phyloP scores from a whole-genome alignment of 306 rosid species.

The Acmispon strigosus region DNA sequence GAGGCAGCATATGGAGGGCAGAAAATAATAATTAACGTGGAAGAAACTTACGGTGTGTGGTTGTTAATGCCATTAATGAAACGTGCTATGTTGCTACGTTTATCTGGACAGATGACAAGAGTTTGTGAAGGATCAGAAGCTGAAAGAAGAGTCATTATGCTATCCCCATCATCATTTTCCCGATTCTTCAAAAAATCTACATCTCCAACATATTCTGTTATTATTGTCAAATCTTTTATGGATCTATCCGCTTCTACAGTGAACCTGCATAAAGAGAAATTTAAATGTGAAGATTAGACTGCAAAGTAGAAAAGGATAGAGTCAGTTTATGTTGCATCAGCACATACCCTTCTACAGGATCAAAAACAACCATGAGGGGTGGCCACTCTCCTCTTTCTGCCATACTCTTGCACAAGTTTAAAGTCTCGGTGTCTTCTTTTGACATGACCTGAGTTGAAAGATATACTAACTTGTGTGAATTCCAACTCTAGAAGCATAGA shows the following conservation, averaged over 20 bases:
- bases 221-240: constrained; percentile 78
- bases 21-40: not conserved
- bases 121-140: constrained; percentile 60
- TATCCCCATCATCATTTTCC: constrained; percentile 83
- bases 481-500: not conserved
- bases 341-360: constrained; percentile 86
- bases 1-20: not conserved
- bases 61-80: constrained; percentile 92
- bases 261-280: constrained; percentile 44
- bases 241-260: constrained; percentile 85
- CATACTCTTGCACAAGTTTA: constrained; percentile 68
- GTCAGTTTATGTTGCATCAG: not conserved
- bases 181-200: constrained; percentile 83
- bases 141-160: constrained; percentile 91
- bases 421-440: constrained; percentile 71
- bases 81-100: constrained; percentile 81
- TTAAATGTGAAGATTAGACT: not conserved
- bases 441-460: constrained; percentile 50
- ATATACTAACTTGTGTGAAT: not conserved
- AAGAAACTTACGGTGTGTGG: constrained; percentile 67
- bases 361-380: constrained; percentile 91
- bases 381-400: constrained; percentile 92
- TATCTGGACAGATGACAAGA: constrained; percentile 91
- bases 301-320: not conserved
- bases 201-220: constrained; percentile 94